Conservation (phyloP, 2,329 filamentous ascomycete species). For the Colletotrichum tropicale region DNA sequence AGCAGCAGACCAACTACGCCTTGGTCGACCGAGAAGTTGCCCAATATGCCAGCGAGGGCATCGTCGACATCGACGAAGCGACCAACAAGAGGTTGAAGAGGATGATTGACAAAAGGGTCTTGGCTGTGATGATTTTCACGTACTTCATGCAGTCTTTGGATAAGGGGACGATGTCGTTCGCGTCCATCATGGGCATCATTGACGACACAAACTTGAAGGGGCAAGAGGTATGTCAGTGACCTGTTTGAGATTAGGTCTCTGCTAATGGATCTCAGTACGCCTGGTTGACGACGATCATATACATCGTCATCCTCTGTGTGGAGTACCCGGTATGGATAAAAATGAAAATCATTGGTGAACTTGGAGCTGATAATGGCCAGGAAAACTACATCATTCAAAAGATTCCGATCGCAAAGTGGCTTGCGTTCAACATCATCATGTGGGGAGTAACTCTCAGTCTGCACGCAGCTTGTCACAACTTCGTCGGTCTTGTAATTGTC, state of each 20-base stretch:
- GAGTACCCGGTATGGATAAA: constrained; percentile 42
- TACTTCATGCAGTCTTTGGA: constrained; percentile 48
- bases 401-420: constrained; percentile 40
- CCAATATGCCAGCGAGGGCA: constrained; percentile 8
- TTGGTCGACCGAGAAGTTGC: constrained; percentile 12
- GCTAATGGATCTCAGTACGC: constrained; percentile 30
- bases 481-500: constrained; percentile 40
- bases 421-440: constrained; percentile 41
- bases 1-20: constrained; percentile 6
- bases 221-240: constrained; percentile 24
- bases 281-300: constrained; percentile 40
- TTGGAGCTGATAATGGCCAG: not conserved
- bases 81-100: constrained; percentile 54
- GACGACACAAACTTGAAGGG: constrained; percentile 35
- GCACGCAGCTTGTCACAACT: constrained; percentile 39
- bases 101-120: constrained; percentile 51
- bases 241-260: not conserved
- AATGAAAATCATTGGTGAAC: too few species aligned
- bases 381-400: constrained; percentile 36
- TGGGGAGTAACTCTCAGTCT: constrained; percentile 45
- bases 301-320: constrained; percentile 45
- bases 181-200: constrained; percentile 30
- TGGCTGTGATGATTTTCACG: constrained; percentile 55
- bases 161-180: constrained; percentile 30
- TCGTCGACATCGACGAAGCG: constrained; percentile 50